Percentiles rank a stretch among this genome's conserved stretches.
These are phyloP conservation scores for Zygoascus ofunaensis DNA, from an alignment of 805 yeast species.

Conservation along the genomic window DNA sequence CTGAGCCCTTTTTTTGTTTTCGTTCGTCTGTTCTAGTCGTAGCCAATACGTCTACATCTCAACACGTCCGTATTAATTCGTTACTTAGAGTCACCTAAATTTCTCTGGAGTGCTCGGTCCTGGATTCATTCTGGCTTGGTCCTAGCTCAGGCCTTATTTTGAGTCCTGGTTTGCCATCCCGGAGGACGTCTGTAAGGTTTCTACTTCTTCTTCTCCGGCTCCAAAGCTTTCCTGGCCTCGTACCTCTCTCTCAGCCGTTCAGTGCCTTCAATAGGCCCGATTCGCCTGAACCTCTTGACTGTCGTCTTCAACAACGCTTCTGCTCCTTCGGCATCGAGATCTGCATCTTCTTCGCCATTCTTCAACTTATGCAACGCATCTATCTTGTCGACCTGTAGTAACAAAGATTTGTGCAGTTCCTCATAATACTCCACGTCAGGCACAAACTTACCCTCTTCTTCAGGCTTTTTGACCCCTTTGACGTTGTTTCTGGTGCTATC, in stretches of 20 bases:
- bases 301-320: slow-evolving; percentile 6
- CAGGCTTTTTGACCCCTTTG: slow-evolving; percentile 7
- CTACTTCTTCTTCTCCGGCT: slow-evolving; percentile 2
- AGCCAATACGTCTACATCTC: no score
- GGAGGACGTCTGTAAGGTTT: no score
- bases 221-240: slow-evolving; percentile 12
- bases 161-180: no score
- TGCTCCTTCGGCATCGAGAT: slow-evolving; percentile 6
- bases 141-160: no score
- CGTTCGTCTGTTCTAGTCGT: no score
- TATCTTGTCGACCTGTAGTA: slow-evolving; percentile 1
- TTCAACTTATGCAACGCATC: background rate
- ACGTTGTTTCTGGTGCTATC: slow-evolving; percentile 19
- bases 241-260: slow-evolving; percentile 18
- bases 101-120: no score
- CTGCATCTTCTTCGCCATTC: slow-evolving; percentile 5
- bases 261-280: slow-evolving; percentile 23
- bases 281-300: slow-evolving; percentile 20
- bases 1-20: no score
- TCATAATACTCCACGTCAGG: slow-evolving; percentile 8
- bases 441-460: slow-evolving; percentile 6
- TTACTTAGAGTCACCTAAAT: no score
- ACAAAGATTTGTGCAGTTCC: slow-evolving; percentile 8
- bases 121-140: no score
- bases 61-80: no score